Percentiles rank a stretch among this genome's conserved stretches.
Evolutionary conservation across 1,284 basidiomycete species (phyloP).

Genomic region (Athelia sp.): DNA sequence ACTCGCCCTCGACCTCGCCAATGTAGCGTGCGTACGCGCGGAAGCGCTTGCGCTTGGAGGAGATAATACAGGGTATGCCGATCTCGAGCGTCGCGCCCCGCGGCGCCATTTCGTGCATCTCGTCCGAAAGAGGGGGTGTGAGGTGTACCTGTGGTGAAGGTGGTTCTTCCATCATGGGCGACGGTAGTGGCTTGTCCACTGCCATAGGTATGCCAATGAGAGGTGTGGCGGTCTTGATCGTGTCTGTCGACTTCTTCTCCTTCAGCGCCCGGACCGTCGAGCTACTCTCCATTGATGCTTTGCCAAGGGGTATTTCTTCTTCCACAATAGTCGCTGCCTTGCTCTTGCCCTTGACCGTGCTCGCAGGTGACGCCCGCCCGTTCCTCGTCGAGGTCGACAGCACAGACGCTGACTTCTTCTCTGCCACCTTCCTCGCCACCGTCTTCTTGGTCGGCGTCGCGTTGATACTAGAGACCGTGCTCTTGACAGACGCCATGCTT

Average conservation of each 20-base stretch:
- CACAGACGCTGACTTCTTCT: slow-evolving; percentile 5
- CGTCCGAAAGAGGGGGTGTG: background rate
- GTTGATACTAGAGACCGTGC: background rate
- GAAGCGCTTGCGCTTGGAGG: slow-evolving; percentile 77
- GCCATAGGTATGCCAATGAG: slow-evolving; percentile 4
- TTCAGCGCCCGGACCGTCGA: slow-evolving; percentile 24
- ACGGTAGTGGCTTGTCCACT: background rate
- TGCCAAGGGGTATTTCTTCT: slow-evolving; percentile 24
- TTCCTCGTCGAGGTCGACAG: background rate
- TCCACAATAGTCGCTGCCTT: slow-evolving; percentile 11
- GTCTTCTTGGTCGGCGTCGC: background rate
- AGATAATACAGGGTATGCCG: slow-evolving; percentile 90
- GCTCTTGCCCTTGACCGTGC: slow-evolving; percentile 20
- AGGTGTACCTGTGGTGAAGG: too few species aligned
- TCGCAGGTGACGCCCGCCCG: slow-evolving; percentile 4
- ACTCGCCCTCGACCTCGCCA: slow-evolving; percentile 75
- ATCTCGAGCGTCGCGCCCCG: slow-evolving; percentile 76
- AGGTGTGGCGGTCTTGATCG: slow-evolving; percentile 24
- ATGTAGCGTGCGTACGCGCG: slow-evolving; percentile 86
- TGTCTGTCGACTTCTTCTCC: slow-evolving; percentile 32
- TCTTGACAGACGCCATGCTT: background rate
- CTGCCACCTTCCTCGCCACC: background rate
- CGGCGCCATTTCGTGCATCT: slow-evolving; percentile 19
- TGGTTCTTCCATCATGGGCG: background rate
- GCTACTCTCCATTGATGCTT: slow-evolving; percentile 21